These are phyloP conservation scores for Lodderomyces oxycetoniae DNA, from an alignment of 1,139 yeast species.

Conservation along the genomic window DNA sequence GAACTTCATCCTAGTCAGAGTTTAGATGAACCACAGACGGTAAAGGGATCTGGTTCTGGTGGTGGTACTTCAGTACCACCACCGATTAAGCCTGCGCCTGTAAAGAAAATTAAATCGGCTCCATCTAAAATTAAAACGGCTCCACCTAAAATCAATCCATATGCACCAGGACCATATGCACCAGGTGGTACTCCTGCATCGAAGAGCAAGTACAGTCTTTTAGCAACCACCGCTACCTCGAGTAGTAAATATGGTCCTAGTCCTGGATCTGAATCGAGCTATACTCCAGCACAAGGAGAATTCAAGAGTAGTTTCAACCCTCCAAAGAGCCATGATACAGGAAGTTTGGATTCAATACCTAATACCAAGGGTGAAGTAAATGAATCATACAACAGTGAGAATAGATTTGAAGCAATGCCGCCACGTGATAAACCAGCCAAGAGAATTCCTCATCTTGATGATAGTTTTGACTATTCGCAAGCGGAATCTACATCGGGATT, in stretches of 20 bases:
- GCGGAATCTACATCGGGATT: slow-evolving; percentile 13
- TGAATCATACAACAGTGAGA: background rate
- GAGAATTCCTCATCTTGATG: slow-evolving; percentile 23
- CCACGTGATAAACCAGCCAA: slow-evolving; percentile 6
- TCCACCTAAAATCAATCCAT: slow-evolving; percentile 28
- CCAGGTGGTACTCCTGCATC: slow-evolving; percentile 13
- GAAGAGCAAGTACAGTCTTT: slow-evolving; percentile 11
- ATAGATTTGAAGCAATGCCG: background rate
- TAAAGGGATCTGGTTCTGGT: slow-evolving; percentile 9
- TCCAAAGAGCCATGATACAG: background rate
- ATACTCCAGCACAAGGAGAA: background rate
- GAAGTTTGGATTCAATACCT: background rate
- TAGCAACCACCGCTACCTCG: background rate
- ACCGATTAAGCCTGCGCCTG: slow-evolving; percentile 1
- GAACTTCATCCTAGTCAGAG: slow-evolving; percentile 10
- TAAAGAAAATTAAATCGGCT: slow-evolving; percentile 4
- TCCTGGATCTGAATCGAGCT: background rate
- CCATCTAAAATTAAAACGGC: slow-evolving; percentile 4
- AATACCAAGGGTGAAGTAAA: background rate
- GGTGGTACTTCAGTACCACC: slow-evolving; percentile 12
- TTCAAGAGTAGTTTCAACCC: background rate
- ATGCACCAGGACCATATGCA: slow-evolving; percentile 31
- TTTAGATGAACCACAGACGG: slow-evolving; percentile 5
- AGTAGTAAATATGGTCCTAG: slow-evolving; percentile 3
- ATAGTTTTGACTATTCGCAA: slow-evolving; percentile 22